A percentile compares a stretch with the other conserved stretches of the same genome.
phyloP scores from a whole-genome alignment of 2,329 filamentous ascomycete species.

The Calycina herbarum region DNA sequence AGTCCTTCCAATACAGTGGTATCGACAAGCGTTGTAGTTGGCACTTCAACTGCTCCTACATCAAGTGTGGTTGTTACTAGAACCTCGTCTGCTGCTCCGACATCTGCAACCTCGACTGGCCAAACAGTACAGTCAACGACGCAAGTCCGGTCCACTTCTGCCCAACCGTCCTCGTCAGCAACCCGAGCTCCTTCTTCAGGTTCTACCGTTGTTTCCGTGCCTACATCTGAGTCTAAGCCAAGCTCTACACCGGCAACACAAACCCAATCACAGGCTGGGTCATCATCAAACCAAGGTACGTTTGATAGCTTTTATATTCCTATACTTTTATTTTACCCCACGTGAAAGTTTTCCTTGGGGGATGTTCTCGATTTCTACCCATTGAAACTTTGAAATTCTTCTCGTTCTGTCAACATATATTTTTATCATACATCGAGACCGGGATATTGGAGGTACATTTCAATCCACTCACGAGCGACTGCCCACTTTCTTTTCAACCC shows the following conservation, averaged over 20 bases:
- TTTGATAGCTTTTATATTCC: not conserved
- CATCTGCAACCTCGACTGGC: not conserved
- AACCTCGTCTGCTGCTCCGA: not conserved
- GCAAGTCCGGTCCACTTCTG: not conserved
- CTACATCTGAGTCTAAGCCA: not conserved
- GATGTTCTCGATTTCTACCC: not conserved
- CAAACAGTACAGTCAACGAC: not conserved
- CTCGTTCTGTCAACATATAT: not conserved
- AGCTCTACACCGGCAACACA: not conserved
- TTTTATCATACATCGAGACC: not conserved
- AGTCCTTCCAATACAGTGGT: not conserved
- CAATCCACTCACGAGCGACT: not conserved
- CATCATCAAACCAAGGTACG: slow-evolving; percentile 9
- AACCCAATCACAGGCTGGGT: not conserved
- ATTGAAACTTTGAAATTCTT: not conserved
- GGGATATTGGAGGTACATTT: not conserved
- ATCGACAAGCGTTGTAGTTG: not conserved
- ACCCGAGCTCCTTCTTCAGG: not conserved
- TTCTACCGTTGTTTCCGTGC: not conserved
- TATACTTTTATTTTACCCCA: not conserved
- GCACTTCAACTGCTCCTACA: not conserved
- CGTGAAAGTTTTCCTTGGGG: slow-evolving; percentile 3
- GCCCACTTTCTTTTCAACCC: not conserved
- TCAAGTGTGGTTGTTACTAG: not conserved
- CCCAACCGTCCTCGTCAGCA: not conserved